A percentile compares a stretch with the other conserved stretches of the same genome.
These are phyloP conservation scores for Eragrostis curvula DNA, from an alignment of 176 grass and related monocot genomes.

Conservation along the genomic window DNA sequence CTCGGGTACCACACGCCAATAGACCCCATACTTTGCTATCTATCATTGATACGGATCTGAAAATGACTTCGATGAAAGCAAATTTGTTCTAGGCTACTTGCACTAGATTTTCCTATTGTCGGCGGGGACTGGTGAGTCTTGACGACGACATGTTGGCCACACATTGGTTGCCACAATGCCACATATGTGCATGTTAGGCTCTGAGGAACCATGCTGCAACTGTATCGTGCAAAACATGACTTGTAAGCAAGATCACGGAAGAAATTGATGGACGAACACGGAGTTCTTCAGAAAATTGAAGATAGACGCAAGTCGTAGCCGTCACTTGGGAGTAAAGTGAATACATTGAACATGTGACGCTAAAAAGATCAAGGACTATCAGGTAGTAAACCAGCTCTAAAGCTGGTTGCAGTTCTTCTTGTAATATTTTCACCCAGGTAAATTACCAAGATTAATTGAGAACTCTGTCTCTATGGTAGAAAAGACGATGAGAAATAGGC, in stretches of 20 bases:
- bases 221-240: slow-evolving; percentile 20
- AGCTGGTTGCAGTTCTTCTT: neutral
- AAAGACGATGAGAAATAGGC: too few species aligned
- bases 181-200: slow-evolving; percentile 25
- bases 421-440: neutral
- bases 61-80: slow-evolving; percentile 12
- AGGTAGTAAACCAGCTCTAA: neutral
- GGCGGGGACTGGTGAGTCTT: neutral
- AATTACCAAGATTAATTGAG: neutral
- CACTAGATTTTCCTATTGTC: slow-evolving; percentile 22
- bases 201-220: slow-evolving; percentile 24
- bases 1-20: neutral
- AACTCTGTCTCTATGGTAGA: neutral
- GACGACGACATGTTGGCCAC: slow-evolving; percentile 25
- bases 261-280: neutral
- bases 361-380: neutral
- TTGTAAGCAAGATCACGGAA: slow-evolving; percentile 34
- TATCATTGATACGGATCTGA: neutral
- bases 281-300: neutral
- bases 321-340: slow-evolving; percentile 32
- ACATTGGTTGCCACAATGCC: slow-evolving; percentile 21
- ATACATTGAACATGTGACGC: neutral
- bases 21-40: neutral
- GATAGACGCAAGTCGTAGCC: neutral
- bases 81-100: slow-evolving; percentile 11